Percentiles rank a stretch among this genome's conserved stretches.
These are phyloP conservation scores for Talaromyces amestolkiae DNA, from an alignment of 2,329 filamentous ascomycete species.

Conservation along the genomic window DNA sequence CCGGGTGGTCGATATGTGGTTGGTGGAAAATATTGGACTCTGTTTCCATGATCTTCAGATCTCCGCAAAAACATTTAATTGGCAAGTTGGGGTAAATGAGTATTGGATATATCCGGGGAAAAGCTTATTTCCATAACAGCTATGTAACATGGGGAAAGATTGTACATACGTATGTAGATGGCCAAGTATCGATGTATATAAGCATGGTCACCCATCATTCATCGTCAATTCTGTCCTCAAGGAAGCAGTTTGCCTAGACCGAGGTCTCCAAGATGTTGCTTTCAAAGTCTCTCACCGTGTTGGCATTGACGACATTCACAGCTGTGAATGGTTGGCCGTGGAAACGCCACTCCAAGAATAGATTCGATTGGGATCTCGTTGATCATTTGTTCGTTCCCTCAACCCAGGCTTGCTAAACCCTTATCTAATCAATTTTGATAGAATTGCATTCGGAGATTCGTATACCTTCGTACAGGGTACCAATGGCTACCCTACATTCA, in stretches of 20 bases:
- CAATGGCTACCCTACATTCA: slow-evolving; percentile 51
- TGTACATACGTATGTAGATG: neutral
- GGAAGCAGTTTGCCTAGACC: too few relatives aligned
- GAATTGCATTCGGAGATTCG: slow-evolving; percentile 27
- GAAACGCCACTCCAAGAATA: neutral
- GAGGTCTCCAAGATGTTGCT: neutral
- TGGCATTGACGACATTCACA: neutral
- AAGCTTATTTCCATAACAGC: neutral
- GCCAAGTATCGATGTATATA: neutral
- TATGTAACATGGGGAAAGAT: neutral
- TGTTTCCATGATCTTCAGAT: neutral
- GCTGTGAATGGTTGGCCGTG: neutral
- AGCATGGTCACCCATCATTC: neutral
- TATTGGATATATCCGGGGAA: neutral
- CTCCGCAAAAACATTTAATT: neutral
- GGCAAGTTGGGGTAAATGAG: neutral
- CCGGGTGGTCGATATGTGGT: neutral
- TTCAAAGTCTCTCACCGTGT: neutral
- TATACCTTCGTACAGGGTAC: slow-evolving; percentile 54
- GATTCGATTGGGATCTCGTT: neutral
- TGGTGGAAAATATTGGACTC: neutral
- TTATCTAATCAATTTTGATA: neutral
- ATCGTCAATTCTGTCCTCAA: neutral
- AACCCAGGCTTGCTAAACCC: too few relatives aligned
- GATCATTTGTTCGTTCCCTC: neutral